Conservation (phyloP, 2,329 filamentous ascomycete species). For the Sordariomycetes sp. region DNA sequence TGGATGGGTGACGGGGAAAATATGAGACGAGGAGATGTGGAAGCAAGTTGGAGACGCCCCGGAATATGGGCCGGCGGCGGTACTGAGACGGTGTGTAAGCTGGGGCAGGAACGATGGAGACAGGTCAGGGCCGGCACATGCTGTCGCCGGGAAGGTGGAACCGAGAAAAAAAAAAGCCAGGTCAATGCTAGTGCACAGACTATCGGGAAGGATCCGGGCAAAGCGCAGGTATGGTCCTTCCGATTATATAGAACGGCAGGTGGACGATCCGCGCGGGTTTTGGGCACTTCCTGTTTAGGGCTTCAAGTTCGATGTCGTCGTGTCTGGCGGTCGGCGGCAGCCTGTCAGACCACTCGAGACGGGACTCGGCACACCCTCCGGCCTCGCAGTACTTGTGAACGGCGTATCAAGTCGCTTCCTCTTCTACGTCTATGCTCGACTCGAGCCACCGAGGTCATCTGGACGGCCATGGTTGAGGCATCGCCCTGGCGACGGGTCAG, state of each 20-base stretch:
- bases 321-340: neutral
- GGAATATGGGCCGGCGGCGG: neutral
- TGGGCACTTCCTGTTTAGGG: neutral
- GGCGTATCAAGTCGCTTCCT: neutral
- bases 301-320: neutral
- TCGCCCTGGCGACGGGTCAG: neutral
- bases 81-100: neutral
- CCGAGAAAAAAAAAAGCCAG: neutral
- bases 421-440: neutral
- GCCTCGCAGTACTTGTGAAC: neutral
- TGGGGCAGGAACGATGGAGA: neutral
- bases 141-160: neutral
- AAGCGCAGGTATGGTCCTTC: neutral
- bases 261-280: neutral
- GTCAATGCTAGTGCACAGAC: neutral
- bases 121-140: too few species aligned
- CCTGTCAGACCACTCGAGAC: neutral
- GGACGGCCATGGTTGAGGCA: neutral
- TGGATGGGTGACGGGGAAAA: neutral
- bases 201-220: neutral
- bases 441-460: neutral
- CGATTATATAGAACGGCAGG: neutral
- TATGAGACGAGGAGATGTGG: neutral
- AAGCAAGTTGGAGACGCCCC: neutral
- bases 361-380: neutral